Percentiles rank a stretch among this genome's conserved stretches.
phyloP scores from a whole-genome alignment of 148 eudicot genomes.

The Rhododendron molle region DNA sequence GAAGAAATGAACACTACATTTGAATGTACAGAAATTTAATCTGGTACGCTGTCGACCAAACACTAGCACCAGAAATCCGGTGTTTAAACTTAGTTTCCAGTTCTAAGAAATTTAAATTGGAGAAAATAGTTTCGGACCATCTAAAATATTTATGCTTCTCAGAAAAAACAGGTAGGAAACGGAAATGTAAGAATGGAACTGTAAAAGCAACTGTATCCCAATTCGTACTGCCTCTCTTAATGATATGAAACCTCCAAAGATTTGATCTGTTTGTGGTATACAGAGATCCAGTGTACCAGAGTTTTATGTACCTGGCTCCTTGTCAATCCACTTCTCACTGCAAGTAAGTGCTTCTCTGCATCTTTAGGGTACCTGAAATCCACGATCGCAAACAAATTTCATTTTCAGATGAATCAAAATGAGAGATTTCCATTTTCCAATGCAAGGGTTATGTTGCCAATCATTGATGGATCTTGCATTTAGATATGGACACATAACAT shows the following conservation, averaged over 20 bases:
- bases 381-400: neutral
- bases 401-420: neutral
- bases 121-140: neutral
- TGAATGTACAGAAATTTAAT: neutral
- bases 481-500: neutral
- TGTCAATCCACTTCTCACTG: conserved; percentile 79
- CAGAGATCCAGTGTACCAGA: neutral
- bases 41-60: neutral
- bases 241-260: neutral
- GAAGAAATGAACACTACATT: neutral
- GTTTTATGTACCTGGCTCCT: conserved; percentile 64
- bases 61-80: neutral
- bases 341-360: conserved; percentile 92
- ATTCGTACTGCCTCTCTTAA: neutral
- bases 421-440: neutral
- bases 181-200: neutral
- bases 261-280: neutral
- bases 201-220: neutral
- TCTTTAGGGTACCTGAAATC: conserved; percentile 82
- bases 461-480: neutral
- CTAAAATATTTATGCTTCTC: neutral
- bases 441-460: neutral
- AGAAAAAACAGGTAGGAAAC: neutral
- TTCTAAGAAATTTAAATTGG: neutral
- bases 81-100: neutral